These are phyloP conservation scores for Amphichorda felina DNA, from an alignment of 2,329 filamentous ascomycete genomes.

Conservation along the genomic window DNA sequence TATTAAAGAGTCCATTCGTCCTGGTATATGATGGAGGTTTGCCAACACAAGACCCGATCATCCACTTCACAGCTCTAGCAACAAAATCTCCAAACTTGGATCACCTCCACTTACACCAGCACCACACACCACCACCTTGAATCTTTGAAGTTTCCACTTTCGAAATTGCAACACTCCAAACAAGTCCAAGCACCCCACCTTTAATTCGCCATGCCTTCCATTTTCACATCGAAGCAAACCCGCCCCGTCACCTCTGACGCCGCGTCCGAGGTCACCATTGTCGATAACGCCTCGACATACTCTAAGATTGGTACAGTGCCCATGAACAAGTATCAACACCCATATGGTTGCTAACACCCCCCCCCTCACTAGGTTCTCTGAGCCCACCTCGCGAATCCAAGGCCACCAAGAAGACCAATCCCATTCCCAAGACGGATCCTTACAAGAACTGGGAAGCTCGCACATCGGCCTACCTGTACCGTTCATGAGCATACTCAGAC, in stretches of 20 bases:
- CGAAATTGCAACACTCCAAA: too few relatives aligned
- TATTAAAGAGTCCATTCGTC: too few relatives aligned
- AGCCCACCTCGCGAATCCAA: neutral
- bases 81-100: too few relatives aligned
- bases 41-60: too few relatives aligned
- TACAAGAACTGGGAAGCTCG: constrained; percentile 5
- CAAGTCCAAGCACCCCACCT: too few relatives aligned
- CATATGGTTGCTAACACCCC: neutral
- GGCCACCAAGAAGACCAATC: neutral
- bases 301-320: constrained; percentile 2
- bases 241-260: constrained; percentile 3
- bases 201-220: neutral
- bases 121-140: too few relatives aligned
- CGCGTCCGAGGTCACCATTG: constrained; percentile 3
- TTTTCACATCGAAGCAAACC: neutral
- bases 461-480: constrained; percentile 3
- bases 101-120: too few relatives aligned
- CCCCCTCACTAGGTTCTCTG: neutral
- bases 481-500: too few relatives aligned
- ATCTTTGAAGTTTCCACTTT: too few relatives aligned
- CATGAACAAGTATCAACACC: neutral
- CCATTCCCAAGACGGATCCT: constrained; percentile 1
- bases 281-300: neutral
- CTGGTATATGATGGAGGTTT: too few relatives aligned
- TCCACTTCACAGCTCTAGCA: too few relatives aligned